phyloP scores from a whole-genome alignment of 2,329 filamentous ascomycete genomes.

The Ceratocystis destructans region DNA sequence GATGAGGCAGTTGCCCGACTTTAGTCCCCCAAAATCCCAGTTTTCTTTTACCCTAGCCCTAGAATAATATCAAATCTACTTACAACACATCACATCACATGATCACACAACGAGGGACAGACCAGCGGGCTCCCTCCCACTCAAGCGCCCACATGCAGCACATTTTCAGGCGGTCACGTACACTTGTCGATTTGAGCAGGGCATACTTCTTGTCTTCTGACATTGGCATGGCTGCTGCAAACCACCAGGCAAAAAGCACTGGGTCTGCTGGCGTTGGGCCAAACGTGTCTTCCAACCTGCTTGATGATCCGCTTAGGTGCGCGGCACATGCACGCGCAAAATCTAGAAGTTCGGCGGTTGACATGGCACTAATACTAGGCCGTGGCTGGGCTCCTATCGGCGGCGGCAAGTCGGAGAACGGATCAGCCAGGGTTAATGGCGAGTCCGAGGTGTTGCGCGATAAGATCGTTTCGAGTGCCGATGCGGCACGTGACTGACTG shows the following conservation, averaged over 20 bases:
- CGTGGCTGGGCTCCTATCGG: neutral
- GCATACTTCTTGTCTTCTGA: constrained; percentile 66
- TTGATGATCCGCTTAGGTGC: constrained; percentile 39
- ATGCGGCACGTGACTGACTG: neutral
- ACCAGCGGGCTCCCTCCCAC: constrained; percentile 60
- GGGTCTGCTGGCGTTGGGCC: constrained; percentile 66
- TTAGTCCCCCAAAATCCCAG: neutral
- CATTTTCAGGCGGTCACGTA: constrained; percentile 70
- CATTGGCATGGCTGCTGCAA: constrained; percentile 68
- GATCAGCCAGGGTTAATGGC: constrained; percentile 2
- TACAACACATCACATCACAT: neutral
- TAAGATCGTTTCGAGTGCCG: neutral
- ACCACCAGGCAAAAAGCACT: constrained; percentile 76
- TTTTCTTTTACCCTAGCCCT: neutral
- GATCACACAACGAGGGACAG: constrained; percentile 28
- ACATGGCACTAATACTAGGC: constrained; percentile 32
- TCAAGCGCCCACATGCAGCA: constrained; percentile 65
- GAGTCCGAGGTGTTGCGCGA: neutral
- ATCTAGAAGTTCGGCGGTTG: constrained; percentile 57
- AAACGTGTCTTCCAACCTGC: constrained; percentile 61
- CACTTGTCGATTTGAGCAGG: constrained; percentile 58
- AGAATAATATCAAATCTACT: neutral
- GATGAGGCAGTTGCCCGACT: neutral
- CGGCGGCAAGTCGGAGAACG: constrained; percentile 12
- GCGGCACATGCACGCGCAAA: constrained; percentile 52